Conservation (phyloP, 1,284 basidiomycete species). For the Cryptococcus sp. region DNA sequence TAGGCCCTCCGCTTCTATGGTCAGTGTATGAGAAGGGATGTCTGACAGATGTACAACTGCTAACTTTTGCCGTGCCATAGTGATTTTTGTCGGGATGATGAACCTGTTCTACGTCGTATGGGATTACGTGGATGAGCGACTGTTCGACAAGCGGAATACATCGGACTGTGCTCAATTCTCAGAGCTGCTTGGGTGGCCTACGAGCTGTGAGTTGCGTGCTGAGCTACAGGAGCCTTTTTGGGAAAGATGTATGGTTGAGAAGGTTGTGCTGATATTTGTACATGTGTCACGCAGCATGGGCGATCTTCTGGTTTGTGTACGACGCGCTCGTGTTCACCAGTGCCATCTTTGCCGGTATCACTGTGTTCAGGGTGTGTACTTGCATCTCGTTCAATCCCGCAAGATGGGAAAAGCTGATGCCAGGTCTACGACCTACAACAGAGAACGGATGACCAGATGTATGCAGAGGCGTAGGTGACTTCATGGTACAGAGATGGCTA, state of each 20-base stretch:
- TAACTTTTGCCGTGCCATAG: slow-evolving; percentile 15
- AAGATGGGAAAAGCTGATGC: slow-evolving; percentile 3
- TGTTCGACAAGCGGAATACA: slow-evolving; percentile 48
- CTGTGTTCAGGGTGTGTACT: slow-evolving; percentile 41
- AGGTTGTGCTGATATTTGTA: not conserved
- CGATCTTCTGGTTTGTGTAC: slow-evolving; percentile 40
- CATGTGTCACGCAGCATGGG: slow-evolving; percentile 33
- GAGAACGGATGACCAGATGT: slow-evolving; percentile 32
- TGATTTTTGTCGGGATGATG: slow-evolving; percentile 41
- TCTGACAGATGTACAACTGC: not conserved
- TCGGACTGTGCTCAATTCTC: slow-evolving; percentile 48
- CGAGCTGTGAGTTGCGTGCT: slow-evolving; percentile 26
- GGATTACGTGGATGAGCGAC: slow-evolving; percentile 48
- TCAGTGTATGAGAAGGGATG: slow-evolving; percentile 13
- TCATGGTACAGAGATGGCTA: not conserved
- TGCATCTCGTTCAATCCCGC: too few species aligned
- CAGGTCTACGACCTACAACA: slow-evolving; percentile 1
- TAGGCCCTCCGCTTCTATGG: slow-evolving; percentile 48
- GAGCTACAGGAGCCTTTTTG: not conserved
- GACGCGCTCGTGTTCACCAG: slow-evolving; percentile 41
- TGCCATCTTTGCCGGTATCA: slow-evolving; percentile 48
- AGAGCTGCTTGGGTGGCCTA: slow-evolving; percentile 43
- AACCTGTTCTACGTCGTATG: slow-evolving; percentile 50
- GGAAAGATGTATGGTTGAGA: not conserved
- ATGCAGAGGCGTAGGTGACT: slow-evolving; percentile 25